Base-by-base conservation (phyloP, 2,329 filamentous ascomycete genomes). In the Arthroderma sp. region DNA sequence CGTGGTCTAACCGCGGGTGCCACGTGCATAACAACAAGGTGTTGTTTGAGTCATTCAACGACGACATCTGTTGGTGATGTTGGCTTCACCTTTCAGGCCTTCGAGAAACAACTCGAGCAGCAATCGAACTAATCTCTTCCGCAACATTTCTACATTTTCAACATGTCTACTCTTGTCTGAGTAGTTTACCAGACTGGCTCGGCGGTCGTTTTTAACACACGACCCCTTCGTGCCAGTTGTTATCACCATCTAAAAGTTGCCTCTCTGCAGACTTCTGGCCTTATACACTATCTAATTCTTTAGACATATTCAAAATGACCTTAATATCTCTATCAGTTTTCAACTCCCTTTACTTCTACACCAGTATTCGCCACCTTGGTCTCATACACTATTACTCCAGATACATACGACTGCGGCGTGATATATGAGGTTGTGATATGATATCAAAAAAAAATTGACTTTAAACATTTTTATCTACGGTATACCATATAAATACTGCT, bases 221-320 rank as follows among this genome's bases (percentile, higher is more conserved):
- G 15, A 22, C 15, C 15, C 15, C 15, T 22, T 22, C 3, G 15
- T 22, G 15, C 15, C 15, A 22, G 15, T 22, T 22, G 15, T 22
- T 22, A 22, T 22, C 15, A 22, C 15, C 15, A 22, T 22, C 15
- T 22, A 22, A 31, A 15, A 41, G 39, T 41, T 41, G 39, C 39
- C 39, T 40, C 38, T 11, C 33, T 32, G 29, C 15, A 22, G 15
- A 22, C 29, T 41, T 9, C 37, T 40, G n/a, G 10, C 6, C 27
- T 22, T 37, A n/a, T 37, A n/a, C 2, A 27, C 37, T 7, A 10
- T 8, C 32, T 9, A 29, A 31, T 32, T 33, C 39, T 31, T 15
- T 10, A 28, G 27, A 31, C 29, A 32, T 11, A 3, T 45, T 31
- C 53, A 56, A 56, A 45, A 56, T 56, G 53, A 50, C 48, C 48